Conservation (phyloP, 2,329 filamentous ascomycete genomes). For the Pseudocercospora fijiensis region DNA sequence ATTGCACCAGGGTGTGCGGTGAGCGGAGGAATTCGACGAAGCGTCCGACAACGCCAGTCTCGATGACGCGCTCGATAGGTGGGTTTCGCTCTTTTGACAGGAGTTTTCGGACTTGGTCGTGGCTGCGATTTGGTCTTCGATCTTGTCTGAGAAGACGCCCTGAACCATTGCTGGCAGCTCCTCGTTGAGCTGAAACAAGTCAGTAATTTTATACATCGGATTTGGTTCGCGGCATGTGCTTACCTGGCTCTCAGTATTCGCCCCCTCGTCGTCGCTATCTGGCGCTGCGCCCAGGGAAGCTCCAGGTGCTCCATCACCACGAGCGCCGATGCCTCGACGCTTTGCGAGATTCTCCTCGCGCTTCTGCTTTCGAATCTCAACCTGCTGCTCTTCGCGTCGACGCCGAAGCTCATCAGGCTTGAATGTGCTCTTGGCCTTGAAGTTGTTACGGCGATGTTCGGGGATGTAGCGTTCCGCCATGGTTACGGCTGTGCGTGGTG, state of each 20-base stretch:
- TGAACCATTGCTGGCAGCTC: slow-evolving; percentile 97
- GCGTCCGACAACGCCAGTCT: slow-evolving; percentile 94
- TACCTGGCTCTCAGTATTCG: slow-evolving; percentile 95
- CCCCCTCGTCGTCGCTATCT: slow-evolving; percentile 96
- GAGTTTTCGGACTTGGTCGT: slow-evolving; percentile 97
- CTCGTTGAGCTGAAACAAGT: slow-evolving; percentile 73
- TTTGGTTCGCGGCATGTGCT: slow-evolving; percentile 35
- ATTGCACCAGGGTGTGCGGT: slow-evolving; percentile 95
- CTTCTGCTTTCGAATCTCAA: slow-evolving; percentile 98
- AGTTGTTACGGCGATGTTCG: slow-evolving; percentile 97
- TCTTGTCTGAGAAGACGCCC: slow-evolving; percentile 97
- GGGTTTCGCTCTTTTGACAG: slow-evolving; percentile 98
- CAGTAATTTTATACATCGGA: slow-evolving; percentile 18
- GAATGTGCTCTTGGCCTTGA: slow-evolving; percentile 99
- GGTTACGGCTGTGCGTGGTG: slow-evolving; percentile 42
- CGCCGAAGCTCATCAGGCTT: slow-evolving; percentile 98
- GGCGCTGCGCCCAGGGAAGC: slow-evolving; percentile 82
- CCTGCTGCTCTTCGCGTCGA: slow-evolving; percentile 97
- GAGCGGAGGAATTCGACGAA: slow-evolving; percentile 98
- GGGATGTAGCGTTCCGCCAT: slow-evolving; percentile 99
- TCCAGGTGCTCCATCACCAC: slow-evolving; percentile 68
- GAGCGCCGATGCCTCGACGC: slow-evolving; percentile 85
- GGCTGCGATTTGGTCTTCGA: slow-evolving; percentile 93
- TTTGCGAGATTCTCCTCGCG: slow-evolving; percentile 98
- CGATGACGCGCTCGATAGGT: slow-evolving; percentile 98